These are phyloP conservation scores for Ophiostoma quercus DNA, from an alignment of 2,329 filamentous ascomycete genomes.

Conservation along the genomic window DNA sequence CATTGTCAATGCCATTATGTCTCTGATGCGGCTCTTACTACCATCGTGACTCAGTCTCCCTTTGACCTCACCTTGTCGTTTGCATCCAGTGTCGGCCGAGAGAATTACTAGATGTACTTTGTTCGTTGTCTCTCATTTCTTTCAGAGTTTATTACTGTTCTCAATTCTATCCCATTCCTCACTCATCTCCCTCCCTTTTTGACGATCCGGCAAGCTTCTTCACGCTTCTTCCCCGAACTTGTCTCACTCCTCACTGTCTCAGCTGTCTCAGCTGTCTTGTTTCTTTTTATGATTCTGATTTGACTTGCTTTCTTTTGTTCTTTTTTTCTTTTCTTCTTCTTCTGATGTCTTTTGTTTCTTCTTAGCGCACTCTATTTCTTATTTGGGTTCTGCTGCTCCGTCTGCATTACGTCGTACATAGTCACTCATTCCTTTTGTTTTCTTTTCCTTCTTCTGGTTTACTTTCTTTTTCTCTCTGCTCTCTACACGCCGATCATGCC, in stretches of 20 bases:
- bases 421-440: background rate
- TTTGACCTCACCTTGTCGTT: background rate
- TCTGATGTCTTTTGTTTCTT: background rate
- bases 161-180: background rate
- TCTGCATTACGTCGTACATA: slow-evolving; percentile 7
- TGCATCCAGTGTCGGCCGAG: background rate
- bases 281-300: background rate
- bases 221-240: background rate
- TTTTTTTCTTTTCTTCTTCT: background rate
- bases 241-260: background rate
- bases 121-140: background rate
- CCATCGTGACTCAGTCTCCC: too few species aligned
- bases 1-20: background rate
- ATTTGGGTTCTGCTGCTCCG: background rate
- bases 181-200: background rate
- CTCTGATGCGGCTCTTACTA: background rate
- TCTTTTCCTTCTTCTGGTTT: too few species aligned
- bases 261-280: background rate
- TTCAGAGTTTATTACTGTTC: too few species aligned
- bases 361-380: background rate
- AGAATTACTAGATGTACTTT: background rate
- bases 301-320: background rate
- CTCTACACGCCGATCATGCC: background rate
- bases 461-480: background rate
- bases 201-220: slow-evolving; percentile 6